Conservation (phyloP, 179 eudicot genomes). For the Vitellaria paradoxa region DNA sequence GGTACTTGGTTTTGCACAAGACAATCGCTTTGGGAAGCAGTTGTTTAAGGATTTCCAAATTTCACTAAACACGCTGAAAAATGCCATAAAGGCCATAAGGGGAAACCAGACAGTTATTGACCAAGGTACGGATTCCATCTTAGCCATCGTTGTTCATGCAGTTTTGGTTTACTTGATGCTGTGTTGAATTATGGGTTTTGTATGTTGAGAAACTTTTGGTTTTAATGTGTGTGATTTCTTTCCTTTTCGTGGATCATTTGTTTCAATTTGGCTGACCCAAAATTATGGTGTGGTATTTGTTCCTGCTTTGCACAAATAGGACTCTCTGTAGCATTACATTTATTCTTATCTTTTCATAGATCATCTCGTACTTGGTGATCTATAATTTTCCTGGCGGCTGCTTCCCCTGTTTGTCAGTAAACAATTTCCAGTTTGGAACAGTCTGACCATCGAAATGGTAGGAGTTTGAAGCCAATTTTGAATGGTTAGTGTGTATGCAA, state of each 20-base stretch:
- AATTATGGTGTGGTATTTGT: neutral
- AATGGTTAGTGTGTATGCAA: neutral
- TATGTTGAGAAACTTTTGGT: neutral
- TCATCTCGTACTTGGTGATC: neutral
- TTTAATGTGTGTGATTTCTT: neutral
- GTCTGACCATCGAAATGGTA: neutral
- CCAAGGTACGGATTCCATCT: constrained; percentile 51
- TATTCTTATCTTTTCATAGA: neutral
- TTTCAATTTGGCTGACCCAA: neutral
- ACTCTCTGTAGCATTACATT: neutral
- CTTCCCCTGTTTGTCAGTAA: neutral
- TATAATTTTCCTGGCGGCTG: neutral
- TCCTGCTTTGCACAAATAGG: neutral
- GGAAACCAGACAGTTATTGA: constrained; percentile 88
- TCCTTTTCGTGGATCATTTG: neutral
- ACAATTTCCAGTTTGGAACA: neutral
- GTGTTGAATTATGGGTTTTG: neutral
- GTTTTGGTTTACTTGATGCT: neutral
- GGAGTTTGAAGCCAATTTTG: neutral
- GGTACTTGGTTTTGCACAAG: constrained; percentile 79
- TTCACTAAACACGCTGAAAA: constrained; percentile 46
- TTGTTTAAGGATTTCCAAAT: constrained; percentile 74
- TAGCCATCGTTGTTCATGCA: neutral
- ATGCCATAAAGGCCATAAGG: constrained; percentile 72
- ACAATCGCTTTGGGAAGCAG: constrained; percentile 88